phyloP scores from a whole-genome alignment of 192 early-diverging fungal species.

The Geranomyces variabilis region DNA sequence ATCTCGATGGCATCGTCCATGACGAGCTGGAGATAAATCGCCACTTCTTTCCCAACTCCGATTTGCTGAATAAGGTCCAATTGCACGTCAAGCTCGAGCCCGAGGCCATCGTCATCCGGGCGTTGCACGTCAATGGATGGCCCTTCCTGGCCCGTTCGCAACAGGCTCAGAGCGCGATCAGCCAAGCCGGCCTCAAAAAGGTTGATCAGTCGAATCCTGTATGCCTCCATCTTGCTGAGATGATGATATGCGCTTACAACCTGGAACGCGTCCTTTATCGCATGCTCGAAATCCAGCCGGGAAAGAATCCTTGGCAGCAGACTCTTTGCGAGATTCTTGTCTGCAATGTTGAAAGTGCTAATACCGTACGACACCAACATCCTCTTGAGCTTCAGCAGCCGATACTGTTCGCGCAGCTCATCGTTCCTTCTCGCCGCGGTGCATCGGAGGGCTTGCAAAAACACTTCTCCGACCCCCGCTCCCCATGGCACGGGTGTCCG shows the following conservation, averaged over 20 bases:
- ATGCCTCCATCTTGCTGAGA: constrained; percentile 56
- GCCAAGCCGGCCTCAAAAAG: constrained; percentile 51
- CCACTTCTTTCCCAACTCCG: constrained; percentile 40
- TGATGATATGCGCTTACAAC: constrained; percentile 65
- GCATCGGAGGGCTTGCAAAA: constrained; percentile 28
- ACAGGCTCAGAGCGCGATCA: constrained; percentile 29
- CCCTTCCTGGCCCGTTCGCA: constrained; percentile 34
- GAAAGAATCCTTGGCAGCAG: constrained; percentile 58
- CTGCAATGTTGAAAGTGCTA: constrained; percentile 59
- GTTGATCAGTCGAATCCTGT: constrained; percentile 52
- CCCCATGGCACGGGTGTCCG: constrained; percentile 70
- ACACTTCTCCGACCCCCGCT: constrained; percentile 46
- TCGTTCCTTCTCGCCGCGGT: constrained; percentile 28
- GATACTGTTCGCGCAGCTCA: constrained; percentile 64
- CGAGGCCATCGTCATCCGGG: constrained; percentile 23
- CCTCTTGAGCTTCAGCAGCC: constrained; percentile 64
- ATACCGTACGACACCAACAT: constrained; percentile 66
- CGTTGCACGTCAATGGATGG: neutral
- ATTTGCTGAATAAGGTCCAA: constrained; percentile 32
- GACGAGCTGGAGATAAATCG: constrained; percentile 38
- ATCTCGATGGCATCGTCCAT: constrained; percentile 32
- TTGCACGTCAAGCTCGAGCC: constrained; percentile 26
- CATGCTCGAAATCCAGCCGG: constrained; percentile 44
- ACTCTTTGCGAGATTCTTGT: constrained; percentile 55
- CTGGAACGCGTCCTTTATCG: constrained; percentile 64